Conservation (phyloP, 208 protist genomes). For the Trypanosoma brucei region DNA sequence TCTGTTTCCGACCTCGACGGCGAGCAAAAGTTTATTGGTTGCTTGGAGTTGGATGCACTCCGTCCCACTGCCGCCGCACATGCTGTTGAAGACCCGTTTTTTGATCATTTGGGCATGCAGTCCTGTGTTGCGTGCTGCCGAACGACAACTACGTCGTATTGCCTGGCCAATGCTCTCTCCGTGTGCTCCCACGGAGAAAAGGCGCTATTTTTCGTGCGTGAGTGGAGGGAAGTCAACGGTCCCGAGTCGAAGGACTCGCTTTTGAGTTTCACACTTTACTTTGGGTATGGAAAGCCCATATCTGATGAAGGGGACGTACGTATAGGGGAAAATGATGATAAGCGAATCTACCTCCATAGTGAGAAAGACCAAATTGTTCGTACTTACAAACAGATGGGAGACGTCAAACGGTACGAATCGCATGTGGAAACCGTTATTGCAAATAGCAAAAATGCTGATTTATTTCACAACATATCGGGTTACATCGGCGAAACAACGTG, state of each 20-base stretch:
- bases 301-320: slow-evolving; percentile 23
- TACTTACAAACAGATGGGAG: slow-evolving; percentile 20
- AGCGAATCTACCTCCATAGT: slow-evolving; percentile 9
- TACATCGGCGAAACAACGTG: slow-evolving; percentile 2
- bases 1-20: not conserved
- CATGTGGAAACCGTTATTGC: slow-evolving; percentile 15
- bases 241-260: slow-evolving; percentile 2
- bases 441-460: slow-evolving; percentile 24
- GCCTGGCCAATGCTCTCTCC: slow-evolving; percentile 6
- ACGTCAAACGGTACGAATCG: slow-evolving; percentile 6
- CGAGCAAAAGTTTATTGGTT: slow-evolving; percentile 8
- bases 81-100: not conserved
- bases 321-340: slow-evolving; percentile 22
- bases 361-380: slow-evolving; percentile 10
- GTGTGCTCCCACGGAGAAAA: not conserved
- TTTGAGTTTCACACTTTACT: slow-evolving; percentile 20
- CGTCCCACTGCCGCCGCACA: slow-evolving; percentile 7
- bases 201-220: slow-evolving; percentile 14
- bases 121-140: slow-evolving; percentile 1
- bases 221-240: slow-evolving; percentile 1
- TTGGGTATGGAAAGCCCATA: slow-evolving; percentile 12
- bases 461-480: slow-evolving; percentile 22
- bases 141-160: slow-evolving; percentile 1
- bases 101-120: slow-evolving; percentile 13
- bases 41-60: slow-evolving; percentile 8